Percentiles rank a stretch among this genome's conserved stretches.
Conservation (phyloP, 208 protist species). For the Angomonas ambiguus region DNA sequence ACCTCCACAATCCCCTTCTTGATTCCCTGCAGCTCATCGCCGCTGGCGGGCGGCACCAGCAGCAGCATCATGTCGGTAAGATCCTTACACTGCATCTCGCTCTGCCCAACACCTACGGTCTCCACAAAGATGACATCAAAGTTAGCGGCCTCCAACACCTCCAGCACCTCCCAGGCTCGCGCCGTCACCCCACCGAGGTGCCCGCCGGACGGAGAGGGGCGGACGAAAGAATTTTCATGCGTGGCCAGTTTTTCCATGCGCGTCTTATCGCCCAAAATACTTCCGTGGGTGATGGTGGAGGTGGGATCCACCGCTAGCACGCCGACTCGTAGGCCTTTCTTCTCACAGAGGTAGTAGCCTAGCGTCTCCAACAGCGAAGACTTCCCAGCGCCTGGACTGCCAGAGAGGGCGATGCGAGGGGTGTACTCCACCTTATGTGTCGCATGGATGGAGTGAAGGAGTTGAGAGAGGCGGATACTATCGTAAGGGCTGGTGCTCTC, state of each 20-base stretch:
- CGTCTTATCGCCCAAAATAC: constrained; percentile 95
- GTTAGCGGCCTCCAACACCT: constrained; percentile 88
- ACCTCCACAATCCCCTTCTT: constrained; percentile 95
- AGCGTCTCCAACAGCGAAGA: constrained; percentile 91
- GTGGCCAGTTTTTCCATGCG: constrained; percentile 89
- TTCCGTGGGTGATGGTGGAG: constrained; percentile 80
- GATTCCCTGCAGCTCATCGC: constrained; percentile 93
- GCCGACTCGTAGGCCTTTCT: constrained; percentile 45
- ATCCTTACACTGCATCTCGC: constrained; percentile 77
- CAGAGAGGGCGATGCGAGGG: constrained; percentile 89
- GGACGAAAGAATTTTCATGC: constrained; percentile 83
- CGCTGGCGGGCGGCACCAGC: constrained; percentile 87
- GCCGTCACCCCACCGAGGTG: constrained; percentile 90
- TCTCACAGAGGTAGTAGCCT: constrained; percentile 50
- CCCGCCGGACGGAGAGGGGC: constrained; percentile 87
- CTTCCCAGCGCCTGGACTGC: constrained; percentile 94
- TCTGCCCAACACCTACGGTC: constrained; percentile 95
- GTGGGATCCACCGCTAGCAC: constrained; percentile 93
- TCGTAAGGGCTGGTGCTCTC: constrained; percentile 40
- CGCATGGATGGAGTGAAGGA: constrained; percentile 40
- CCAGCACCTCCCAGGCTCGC: constrained; percentile 86
- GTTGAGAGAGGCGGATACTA: constrained; percentile 19
- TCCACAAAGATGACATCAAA: constrained; percentile 94
- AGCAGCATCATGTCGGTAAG: constrained; percentile 92
- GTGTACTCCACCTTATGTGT: constrained; percentile 19